phyloP scores from a whole-genome alignment of 768 basidiomycete genomes.

The Lentinula guzmanii region DNA sequence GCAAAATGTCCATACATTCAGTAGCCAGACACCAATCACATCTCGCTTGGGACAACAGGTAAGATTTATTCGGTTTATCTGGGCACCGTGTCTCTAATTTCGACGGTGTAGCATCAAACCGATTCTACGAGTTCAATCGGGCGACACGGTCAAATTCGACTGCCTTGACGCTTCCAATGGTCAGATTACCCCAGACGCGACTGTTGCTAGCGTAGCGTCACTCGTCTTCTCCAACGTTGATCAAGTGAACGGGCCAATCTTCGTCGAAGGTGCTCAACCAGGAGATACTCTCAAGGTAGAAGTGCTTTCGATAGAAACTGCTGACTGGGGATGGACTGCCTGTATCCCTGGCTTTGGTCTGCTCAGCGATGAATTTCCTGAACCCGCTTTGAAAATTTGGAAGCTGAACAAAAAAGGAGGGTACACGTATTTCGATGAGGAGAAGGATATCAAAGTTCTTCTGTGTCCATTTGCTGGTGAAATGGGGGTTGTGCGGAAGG shows the following conservation, averaged over 20 bases:
- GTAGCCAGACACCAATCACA: conserved; percentile 47
- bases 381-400: conserved; percentile 51
- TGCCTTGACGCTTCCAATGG: conserved; percentile 63
- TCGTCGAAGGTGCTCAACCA: conserved; percentile 41
- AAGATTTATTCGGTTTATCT: not conserved
- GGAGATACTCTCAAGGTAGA: conserved; percentile 60
- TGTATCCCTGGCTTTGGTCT: conserved; percentile 56
- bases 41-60: conserved; percentile 61
- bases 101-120: conserved; percentile 39
- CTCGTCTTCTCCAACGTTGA: conserved; percentile 44
- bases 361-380: conserved; percentile 47
- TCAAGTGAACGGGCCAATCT: conserved; percentile 58
- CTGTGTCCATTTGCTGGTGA: conserved; percentile 56
- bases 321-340: conserved; percentile 61
- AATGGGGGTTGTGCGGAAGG: conserved; percentile 54
- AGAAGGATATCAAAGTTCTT: conserved; percentile 41
- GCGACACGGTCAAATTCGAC: conserved; percentile 49
- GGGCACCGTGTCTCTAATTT: not conserved
- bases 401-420: conserved; percentile 31
- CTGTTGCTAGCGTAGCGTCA: conserved; percentile 24
- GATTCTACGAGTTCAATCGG: conserved; percentile 41
- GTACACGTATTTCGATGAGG: conserved; percentile 47
- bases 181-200: conserved; percentile 43
- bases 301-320: conserved; percentile 44
- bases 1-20: conserved; percentile 39